Evolutionary conservation across 108 stramenopile genomes (phyloP).

Genomic region (Bacterosira constricta): DNA sequence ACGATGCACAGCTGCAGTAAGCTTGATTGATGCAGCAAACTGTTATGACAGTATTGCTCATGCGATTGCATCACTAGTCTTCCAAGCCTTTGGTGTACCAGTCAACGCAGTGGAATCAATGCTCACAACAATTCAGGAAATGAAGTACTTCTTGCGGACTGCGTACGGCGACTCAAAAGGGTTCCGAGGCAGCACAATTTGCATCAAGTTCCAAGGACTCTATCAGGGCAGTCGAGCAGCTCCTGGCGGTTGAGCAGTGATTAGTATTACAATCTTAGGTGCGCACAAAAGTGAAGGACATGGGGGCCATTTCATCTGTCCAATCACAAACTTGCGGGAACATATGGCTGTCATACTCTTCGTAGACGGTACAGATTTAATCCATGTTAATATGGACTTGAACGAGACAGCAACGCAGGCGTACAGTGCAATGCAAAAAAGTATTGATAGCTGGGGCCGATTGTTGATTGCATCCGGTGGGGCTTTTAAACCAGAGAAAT

Average conservation of each 20-base stretch:
- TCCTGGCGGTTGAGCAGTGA: slow-evolving; percentile 7
- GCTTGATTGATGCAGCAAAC: slow-evolving; percentile 9
- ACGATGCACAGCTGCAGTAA: background rate
- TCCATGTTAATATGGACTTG: slow-evolving; percentile 9
- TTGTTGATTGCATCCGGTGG: slow-evolving; percentile 13
- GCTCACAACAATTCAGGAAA: slow-evolving; percentile 10
- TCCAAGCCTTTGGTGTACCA: background rate
- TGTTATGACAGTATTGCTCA: slow-evolving; percentile 17
- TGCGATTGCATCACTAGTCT: too few species aligned
- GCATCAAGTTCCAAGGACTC: slow-evolving; percentile 2
- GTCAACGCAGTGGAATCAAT: background rate
- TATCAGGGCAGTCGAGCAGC: slow-evolving; percentile 25
- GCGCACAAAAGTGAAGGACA: slow-evolving; percentile 11
- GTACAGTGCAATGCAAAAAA: background rate
- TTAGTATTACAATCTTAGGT: slow-evolving; percentile 7
- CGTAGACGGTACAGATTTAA: slow-evolving; percentile 6
- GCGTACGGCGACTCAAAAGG: slow-evolving; percentile 8
- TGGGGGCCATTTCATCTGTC: background rate
- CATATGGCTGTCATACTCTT: background rate
- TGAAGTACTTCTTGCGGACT: slow-evolving; percentile 19
- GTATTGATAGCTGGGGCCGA: background rate
- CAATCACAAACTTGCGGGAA: background rate
- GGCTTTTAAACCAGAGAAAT: slow-evolving; percentile 19
- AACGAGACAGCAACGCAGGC: background rate
- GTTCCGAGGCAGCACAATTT: background rate